Evolutionary conservation across 805 yeast genomes (phyloP), one percentile per base, ranked within the genome.

Genomic region (Blastobotrys parvus): DNA sequence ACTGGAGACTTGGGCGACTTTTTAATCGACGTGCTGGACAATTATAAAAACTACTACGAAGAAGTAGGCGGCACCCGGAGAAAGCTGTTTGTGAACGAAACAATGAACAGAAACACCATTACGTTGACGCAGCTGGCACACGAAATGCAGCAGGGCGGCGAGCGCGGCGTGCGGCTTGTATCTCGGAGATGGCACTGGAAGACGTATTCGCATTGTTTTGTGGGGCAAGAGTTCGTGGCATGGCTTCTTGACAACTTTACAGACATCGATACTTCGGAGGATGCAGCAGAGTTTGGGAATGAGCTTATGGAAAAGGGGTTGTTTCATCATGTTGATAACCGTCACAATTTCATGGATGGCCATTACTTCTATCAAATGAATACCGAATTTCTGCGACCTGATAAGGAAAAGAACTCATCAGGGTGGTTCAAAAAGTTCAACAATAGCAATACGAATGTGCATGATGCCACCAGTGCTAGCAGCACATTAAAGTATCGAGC

Each of bases 171-270:
- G 5, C 70, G 69, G 17, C 67, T 92, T 30, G 78, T 75, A 1
- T 95, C 87, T 53, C 70, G 97, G 52, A 74, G 80, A 27, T 90
- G 98, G 98, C 97, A 90, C 60, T 78, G 89, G 76, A 79, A 78
- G 48, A 66, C 75, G 3, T 94, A 86, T 57, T 68, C 71, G 21
- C 75, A 82, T 48, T 83, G 94, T 62, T 87, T 90, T 56, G 60
- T 86, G 19, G 97, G 97, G 0, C 77, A 80, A 48, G 95, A 87
- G 42, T 68, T 87, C 48, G 96, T 88, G 0, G 75, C 77, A 25
- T 90, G 97, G 97, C 59, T 90, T 43, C 67, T 83, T 23, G 82
- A 83, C 47, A 76, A 78, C 45, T 82, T 88, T 56, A 77, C 75
- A 21, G 97, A 87, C 55, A 80, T 90, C 38, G 78, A 80, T 42